phyloP scores from a whole-genome alignment of 2,329 filamentous ascomycete genomes.

The Ophiosphaerella herpotricha region DNA sequence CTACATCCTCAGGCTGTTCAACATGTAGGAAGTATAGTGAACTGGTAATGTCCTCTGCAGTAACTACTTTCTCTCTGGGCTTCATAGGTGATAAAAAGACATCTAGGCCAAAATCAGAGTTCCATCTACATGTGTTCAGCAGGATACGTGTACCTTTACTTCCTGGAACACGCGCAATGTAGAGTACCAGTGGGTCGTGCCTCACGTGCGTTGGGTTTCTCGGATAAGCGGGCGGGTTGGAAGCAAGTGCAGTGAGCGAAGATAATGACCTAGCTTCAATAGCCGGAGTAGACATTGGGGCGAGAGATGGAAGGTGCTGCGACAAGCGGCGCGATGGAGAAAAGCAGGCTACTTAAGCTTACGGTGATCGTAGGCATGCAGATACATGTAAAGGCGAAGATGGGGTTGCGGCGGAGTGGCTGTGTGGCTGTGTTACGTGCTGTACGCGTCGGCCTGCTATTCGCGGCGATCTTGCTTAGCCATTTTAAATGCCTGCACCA shows the following conservation, averaged over 20 bases:
- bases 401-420: slow-evolving; percentile 25
- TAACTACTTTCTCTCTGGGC: slow-evolving; percentile 86
- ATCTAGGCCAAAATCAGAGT: slow-evolving; percentile 59
- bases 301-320: slow-evolving; percentile 11
- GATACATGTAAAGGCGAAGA: slow-evolving; percentile 25
- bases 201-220: slow-evolving; percentile 72
- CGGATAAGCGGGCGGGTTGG: slow-evolving; percentile 85
- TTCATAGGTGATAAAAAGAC: slow-evolving; percentile 91
- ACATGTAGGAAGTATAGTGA: slow-evolving; percentile 93
- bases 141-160: slow-evolving; percentile 69
- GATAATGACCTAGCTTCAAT: slow-evolving; percentile 85
- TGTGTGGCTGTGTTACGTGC: slow-evolving; percentile 31
- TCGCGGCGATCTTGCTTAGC: slow-evolving; percentile 16
- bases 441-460: slow-evolving; percentile 18
- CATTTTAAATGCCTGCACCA: slow-evolving; percentile 15
- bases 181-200: slow-evolving; percentile 76
- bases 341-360: slow-evolving; percentile 16
- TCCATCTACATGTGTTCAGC: neutral
- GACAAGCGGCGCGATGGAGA: slow-evolving; percentile 11
- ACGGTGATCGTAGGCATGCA: slow-evolving; percentile 6
- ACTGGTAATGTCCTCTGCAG: slow-evolving; percentile 80
- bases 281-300: slow-evolving; percentile 36
- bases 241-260: slow-evolving; percentile 76
- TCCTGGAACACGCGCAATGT: slow-evolving; percentile 91
- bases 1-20: slow-evolving; percentile 61